Evolutionary conservation across 2,329 filamentous ascomycete genomes (phyloP).

Genomic region (Fusarium sp.): DNA sequence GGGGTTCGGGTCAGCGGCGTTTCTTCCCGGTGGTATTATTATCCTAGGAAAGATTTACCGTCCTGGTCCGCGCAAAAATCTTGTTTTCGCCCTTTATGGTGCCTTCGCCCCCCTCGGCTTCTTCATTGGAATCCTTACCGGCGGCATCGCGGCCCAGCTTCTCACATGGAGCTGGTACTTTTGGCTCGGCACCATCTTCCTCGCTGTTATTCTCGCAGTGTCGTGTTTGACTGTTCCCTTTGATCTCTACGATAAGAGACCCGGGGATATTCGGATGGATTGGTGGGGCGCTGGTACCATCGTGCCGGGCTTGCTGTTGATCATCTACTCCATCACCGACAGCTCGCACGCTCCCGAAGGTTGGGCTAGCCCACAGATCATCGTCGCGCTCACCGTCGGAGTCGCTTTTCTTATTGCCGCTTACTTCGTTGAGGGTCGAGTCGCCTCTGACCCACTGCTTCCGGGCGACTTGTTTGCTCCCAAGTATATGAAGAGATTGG

Average conservation of each 20-base stretch:
- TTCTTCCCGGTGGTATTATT: conserved; percentile 80
- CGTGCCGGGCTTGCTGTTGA: conserved; percentile 71
- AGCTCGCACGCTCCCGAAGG: conserved; percentile 73
- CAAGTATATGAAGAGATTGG: conserved; percentile 72
- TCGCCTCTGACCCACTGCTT: conserved; percentile 73
- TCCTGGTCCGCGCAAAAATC: conserved; percentile 80
- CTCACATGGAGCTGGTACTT: conserved; percentile 80
- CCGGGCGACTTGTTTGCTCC: conserved; percentile 72
- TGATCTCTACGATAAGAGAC: conserved; percentile 49
- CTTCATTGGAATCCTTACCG: conserved; percentile 77
- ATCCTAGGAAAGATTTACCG: conserved; percentile 78
- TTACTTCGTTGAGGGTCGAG: conserved; percentile 75
- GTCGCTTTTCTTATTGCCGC: conserved; percentile 66
- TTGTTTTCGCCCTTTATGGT: conserved; percentile 74
- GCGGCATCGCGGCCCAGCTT: conserved; percentile 74
- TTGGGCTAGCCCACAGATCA: conserved; percentile 78
- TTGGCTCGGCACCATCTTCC: conserved; percentile 69
- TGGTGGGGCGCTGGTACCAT: conserved; percentile 71
- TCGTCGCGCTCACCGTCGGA: conserved; percentile 72
- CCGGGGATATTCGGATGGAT: conserved; percentile 66
- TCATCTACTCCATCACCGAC: conserved; percentile 79
- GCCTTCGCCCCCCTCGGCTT: conserved; percentile 72
- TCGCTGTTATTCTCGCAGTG: conserved; percentile 65
- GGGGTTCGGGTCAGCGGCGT: conserved; percentile 81
- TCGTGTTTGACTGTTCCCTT: conserved; percentile 57